phyloP scores from a whole-genome alignment of 2,329 filamentous ascomycete species.

The Botryotinia narcissicola region DNA sequence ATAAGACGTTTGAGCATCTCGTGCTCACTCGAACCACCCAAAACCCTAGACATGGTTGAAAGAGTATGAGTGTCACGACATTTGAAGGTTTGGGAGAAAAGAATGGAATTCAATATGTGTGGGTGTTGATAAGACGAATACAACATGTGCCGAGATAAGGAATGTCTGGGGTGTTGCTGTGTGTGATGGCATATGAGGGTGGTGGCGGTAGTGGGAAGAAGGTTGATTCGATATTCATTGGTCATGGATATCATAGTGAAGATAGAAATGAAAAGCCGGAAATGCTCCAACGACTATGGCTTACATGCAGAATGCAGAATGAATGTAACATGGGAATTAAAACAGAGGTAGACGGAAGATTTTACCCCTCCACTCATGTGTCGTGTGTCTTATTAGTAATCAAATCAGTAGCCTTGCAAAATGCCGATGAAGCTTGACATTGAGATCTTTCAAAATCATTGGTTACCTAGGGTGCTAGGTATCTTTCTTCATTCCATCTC shows the following conservation, averaged over 20 bases:
- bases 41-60: no score
- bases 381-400: neutral
- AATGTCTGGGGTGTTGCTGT: neutral
- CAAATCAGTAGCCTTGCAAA: neutral
- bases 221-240: neutral
- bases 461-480: neutral
- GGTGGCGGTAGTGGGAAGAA: neutral
- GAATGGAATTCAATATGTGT: neutral
- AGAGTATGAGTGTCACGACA: neutral
- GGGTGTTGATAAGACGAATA: neutral
- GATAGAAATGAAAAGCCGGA: slow-evolving; percentile 1
- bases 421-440: neutral
- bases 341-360: neutral
- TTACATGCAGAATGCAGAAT: neutral
- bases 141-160: neutral
- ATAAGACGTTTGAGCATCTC: neutral
- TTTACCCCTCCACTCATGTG: neutral
- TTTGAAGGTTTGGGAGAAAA: neutral
- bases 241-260: neutral
- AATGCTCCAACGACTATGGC: neutral
- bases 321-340: neutral
- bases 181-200: neutral
- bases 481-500: neutral
- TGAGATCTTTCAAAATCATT: neutral
- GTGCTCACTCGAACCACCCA: neutral